phyloP scores from a whole-genome alignment of 2,329 filamentous ascomycete genomes.

The Venturia effusa region DNA sequence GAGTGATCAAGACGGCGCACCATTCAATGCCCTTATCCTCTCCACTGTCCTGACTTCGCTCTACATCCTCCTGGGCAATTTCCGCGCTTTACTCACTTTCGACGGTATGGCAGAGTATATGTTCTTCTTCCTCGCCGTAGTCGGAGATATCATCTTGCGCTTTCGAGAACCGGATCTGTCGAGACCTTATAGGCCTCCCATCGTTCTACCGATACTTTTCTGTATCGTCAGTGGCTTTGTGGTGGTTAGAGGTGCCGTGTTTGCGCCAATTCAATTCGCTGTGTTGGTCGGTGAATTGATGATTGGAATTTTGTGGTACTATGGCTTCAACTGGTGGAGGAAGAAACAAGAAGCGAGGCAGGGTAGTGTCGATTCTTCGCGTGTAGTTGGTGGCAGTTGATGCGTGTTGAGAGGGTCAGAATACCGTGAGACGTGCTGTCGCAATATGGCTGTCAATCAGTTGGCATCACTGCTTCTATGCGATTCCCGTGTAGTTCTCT shows the following conservation, averaged over 20 bases:
- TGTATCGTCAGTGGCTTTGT: slow-evolving; percentile 49
- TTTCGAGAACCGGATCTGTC: slow-evolving; percentile 43
- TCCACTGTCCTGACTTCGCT: slow-evolving; percentile 39
- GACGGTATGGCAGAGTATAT: slow-evolving; percentile 48
- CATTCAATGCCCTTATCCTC: slow-evolving; percentile 41
- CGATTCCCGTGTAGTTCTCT: no score
- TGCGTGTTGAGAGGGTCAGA: background rate
- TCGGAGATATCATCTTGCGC: slow-evolving; percentile 47
- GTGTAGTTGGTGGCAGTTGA: background rate
- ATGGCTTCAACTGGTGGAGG: background rate
- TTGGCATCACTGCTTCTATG: no score
- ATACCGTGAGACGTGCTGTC: background rate
- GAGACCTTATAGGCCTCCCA: slow-evolving; percentile 45
- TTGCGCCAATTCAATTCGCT: slow-evolving; percentile 44
- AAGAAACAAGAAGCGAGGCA: background rate
- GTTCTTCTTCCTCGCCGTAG: slow-evolving; percentile 53
- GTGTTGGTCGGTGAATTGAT: slow-evolving; percentile 43
- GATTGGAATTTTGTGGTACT: slow-evolving; percentile 33
- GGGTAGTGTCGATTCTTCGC: background rate
- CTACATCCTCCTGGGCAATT: slow-evolving; percentile 51
- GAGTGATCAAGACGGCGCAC: slow-evolving; percentile 18
- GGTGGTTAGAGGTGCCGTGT: slow-evolving; percentile 47
- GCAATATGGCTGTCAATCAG: no score
- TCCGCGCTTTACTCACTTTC: slow-evolving; percentile 50
- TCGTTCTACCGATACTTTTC: slow-evolving; percentile 43